phyloP scores from a whole-genome alignment of 2,329 filamentous ascomycete genomes.

The Hymenoscyphus linearis region DNA sequence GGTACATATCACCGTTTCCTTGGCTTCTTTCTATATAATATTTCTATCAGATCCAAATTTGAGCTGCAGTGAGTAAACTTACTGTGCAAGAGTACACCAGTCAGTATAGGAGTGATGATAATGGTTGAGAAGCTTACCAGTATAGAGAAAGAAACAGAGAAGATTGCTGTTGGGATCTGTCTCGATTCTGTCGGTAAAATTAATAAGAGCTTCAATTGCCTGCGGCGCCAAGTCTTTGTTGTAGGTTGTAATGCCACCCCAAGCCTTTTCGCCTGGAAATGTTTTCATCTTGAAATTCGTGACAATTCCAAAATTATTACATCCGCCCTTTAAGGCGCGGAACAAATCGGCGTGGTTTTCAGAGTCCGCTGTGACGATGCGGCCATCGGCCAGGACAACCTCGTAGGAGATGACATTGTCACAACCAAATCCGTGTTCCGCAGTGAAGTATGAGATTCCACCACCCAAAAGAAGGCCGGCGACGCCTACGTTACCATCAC shows the following conservation, averaged over 20 bases:
- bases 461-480: conserved; percentile 13
- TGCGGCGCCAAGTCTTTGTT: conserved; percentile 13
- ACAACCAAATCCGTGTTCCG: conserved; percentile 42
- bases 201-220: too few species aligned
- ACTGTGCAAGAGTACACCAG: too few species aligned
- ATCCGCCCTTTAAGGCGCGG: conserved; percentile 48
- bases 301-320: conserved; percentile 51
- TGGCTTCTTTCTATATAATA: too few species aligned
- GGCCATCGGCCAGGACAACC: conserved; percentile 47
- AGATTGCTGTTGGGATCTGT: conserved; percentile 14
- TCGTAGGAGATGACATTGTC: conserved; percentile 46
- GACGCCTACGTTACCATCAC: conserved; percentile 23
- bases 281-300: conserved; percentile 29
- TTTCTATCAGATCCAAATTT: conserved; percentile 19
- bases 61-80: too few species aligned
- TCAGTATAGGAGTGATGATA: too few species aligned
- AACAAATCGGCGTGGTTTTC: conserved; percentile 44
- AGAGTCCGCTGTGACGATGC: conserved; percentile 41
- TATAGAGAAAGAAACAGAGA: too few species aligned
- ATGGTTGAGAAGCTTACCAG: too few species aligned
- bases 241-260: conserved; percentile 4
- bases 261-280: conserved; percentile 2
- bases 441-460: conserved; percentile 34
- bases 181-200: conserved; percentile 16
- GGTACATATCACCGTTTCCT: too few species aligned